Conservation (phyloP, 352 stramenopile species). For the Phytophthora multivora region DNA sequence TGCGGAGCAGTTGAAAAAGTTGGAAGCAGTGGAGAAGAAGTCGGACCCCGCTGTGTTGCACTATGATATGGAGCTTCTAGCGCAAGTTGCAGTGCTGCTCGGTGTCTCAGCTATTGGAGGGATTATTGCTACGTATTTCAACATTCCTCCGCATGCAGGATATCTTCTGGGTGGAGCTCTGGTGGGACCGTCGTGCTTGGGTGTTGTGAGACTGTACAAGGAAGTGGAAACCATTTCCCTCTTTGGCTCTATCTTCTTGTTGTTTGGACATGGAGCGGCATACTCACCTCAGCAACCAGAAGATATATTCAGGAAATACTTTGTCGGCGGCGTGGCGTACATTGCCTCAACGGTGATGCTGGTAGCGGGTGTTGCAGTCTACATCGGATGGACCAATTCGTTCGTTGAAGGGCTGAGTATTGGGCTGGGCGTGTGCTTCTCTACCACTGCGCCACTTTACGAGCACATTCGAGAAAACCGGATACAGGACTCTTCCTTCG, state of each 20-base stretch:
- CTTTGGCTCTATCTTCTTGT: conserved; percentile 93
- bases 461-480: conserved; percentile 83
- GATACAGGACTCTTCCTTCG: conserved; percentile 83
- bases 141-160: conserved; percentile 89
- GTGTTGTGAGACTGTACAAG: conserved; percentile 87
- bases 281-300: conserved; percentile 77
- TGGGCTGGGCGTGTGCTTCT: conserved; percentile 81
- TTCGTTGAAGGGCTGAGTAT: conserved; percentile 81
- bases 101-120: conserved; percentile 88
- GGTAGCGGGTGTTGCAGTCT: conserved; percentile 70
- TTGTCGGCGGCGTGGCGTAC: conserved; percentile 75
- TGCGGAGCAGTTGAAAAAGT: conserved; percentile 67
- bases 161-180: conserved; percentile 92
- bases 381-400: conserved; percentile 78
- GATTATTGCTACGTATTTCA: conserved; percentile 88
- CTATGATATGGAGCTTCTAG: conserved; percentile 87
- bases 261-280: conserved; percentile 89
- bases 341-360: conserved; percentile 71
- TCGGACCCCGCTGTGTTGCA: conserved; percentile 84
- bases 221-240: conserved; percentile 94
- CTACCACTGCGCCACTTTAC: conserved; percentile 80
- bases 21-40: conserved; percentile 81
- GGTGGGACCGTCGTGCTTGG: conserved; percentile 89
- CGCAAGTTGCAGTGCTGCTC: conserved; percentile 81
- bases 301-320: conserved; percentile 72